phyloP scores from a whole-genome alignment of 176 grass and related monocot genomes.

The Microstegium vimineum region DNA sequence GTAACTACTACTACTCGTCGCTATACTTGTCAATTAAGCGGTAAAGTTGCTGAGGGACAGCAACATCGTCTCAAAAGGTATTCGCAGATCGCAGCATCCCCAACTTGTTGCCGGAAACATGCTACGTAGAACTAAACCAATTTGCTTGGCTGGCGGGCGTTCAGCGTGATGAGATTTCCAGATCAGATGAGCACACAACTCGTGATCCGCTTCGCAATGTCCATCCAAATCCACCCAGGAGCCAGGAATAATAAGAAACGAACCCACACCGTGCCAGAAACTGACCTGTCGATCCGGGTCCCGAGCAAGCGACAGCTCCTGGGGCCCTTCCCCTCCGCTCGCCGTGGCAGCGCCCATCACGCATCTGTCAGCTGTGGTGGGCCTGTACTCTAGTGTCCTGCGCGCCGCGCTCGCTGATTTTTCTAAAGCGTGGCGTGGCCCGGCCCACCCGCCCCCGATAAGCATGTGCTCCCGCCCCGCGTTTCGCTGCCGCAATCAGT shows the following conservation, averaged over 20 bases:
- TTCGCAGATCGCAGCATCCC: neutral
- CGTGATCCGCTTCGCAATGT: neutral
- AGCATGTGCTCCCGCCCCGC: neutral
- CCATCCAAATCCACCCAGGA: neutral
- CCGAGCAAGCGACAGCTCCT: neutral
- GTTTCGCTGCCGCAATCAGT: neutral
- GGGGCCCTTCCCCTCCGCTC: neutral
- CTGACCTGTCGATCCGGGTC: conserved; percentile 5
- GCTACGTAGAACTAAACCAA: neutral
- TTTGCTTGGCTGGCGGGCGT: neutral
- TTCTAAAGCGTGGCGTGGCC: conserved; percentile 6
- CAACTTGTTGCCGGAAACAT: neutral
- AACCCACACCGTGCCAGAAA: neutral
- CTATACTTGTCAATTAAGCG: neutral
- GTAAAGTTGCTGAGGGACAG: neutral
- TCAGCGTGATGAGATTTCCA: neutral
- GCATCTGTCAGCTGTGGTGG: neutral
- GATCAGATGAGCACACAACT: neutral
- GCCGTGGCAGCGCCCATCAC: neutral
- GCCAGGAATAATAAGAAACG: neutral
- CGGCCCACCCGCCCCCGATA: conserved; percentile 15
- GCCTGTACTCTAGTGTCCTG: neutral
- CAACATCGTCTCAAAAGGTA: neutral
- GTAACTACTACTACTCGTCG: neutral
- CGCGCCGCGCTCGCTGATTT: neutral